A percentile compares a stretch with the other conserved stretches of the same genome.
These are phyloP conservation scores for Chloromonas sp. DNA, from an alignment of 163 green algal species.

Conservation along the genomic window DNA sequence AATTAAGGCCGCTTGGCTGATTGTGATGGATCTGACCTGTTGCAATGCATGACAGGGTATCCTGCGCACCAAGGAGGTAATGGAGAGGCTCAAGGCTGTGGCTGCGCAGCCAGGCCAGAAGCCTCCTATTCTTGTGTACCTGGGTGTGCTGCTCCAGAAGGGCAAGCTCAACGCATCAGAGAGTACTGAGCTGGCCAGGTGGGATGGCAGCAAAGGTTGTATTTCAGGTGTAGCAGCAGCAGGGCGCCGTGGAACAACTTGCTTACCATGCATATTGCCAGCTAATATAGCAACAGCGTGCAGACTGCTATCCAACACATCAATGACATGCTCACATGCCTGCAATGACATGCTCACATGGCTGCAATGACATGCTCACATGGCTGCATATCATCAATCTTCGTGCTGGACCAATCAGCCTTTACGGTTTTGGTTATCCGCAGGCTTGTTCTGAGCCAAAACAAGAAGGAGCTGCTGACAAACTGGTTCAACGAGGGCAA, in stretches of 20 bases:
- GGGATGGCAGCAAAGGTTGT: neutral
- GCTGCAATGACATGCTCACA: too few species aligned
- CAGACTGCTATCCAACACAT: too few species aligned
- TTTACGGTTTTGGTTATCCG: neutral
- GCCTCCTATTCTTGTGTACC: conserved; percentile 96
- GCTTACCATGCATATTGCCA: too few species aligned
- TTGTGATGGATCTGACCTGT: too few species aligned
- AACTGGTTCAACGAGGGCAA: conserved; percentile 97
- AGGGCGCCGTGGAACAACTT: too few species aligned
- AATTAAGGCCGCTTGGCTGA: too few species aligned
- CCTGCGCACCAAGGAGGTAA: conserved; percentile 80
- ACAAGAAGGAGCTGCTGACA: conserved; percentile 97
- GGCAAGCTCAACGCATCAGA: conserved; percentile 91
- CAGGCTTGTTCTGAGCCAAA: conserved; percentile 79
- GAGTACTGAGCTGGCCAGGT: conserved; percentile 85
- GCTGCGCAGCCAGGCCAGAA: conserved; percentile 82
- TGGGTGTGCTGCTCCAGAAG: conserved; percentile 91
- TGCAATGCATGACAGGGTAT: conserved; percentile 43
- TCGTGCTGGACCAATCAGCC: too few species aligned
- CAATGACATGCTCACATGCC: too few species aligned
- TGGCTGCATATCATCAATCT: too few species aligned
- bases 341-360: too few species aligned
- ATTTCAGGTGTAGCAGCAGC: too few species aligned
- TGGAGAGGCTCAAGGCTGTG: conserved; percentile 87
- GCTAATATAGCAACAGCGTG: too few species aligned